Conservation (phyloP, 176 grass and related monocot genomes). For the Luzula sylvatica region DNA sequence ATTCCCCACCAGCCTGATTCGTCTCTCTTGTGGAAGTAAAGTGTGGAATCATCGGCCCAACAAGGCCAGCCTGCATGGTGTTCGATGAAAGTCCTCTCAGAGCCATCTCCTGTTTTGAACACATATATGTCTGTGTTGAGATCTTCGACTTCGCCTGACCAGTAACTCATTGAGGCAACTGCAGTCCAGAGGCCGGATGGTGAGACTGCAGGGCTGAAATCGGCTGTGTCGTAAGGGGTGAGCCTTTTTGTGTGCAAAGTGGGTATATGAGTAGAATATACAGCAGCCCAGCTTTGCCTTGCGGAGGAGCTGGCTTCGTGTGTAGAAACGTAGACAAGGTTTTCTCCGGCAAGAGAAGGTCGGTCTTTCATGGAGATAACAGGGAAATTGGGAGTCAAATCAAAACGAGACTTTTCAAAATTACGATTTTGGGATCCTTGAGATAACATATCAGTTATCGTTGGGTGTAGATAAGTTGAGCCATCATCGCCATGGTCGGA, state of each 20-base stretch:
- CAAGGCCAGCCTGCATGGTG: conserved; percentile 58
- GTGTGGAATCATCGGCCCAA: conserved; percentile 62
- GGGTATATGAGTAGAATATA: conserved; percentile 48
- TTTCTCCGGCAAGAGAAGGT: conserved; percentile 44
- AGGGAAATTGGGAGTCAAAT: background rate
- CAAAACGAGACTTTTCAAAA: background rate
- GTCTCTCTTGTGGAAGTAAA: conserved; percentile 81
- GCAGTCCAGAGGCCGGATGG: conserved; percentile 76
- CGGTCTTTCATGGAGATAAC: conserved; percentile 56
- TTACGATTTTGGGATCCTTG: background rate
- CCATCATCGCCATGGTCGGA: background rate
- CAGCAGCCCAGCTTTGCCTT: conserved; percentile 56
- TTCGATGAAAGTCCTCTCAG: conserved; percentile 31
- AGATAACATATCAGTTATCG: too few species aligned
- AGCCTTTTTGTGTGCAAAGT: conserved; percentile 31
- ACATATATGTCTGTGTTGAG: conserved; percentile 59
- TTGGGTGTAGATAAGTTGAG: background rate
- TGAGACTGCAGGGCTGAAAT: conserved; percentile 74
- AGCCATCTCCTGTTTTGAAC: conserved; percentile 53
- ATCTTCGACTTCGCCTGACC: conserved; percentile 66
- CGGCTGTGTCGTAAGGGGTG: conserved; percentile 33
- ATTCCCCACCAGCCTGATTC: conserved; percentile 67
- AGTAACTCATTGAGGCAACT: conserved; percentile 37
- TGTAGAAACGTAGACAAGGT: conserved; percentile 67
- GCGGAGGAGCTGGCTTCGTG: conserved; percentile 24